These are phyloP conservation scores for Moringa oleifera DNA, from an alignment of 345 rosid species.

Conservation along the genomic window DNA sequence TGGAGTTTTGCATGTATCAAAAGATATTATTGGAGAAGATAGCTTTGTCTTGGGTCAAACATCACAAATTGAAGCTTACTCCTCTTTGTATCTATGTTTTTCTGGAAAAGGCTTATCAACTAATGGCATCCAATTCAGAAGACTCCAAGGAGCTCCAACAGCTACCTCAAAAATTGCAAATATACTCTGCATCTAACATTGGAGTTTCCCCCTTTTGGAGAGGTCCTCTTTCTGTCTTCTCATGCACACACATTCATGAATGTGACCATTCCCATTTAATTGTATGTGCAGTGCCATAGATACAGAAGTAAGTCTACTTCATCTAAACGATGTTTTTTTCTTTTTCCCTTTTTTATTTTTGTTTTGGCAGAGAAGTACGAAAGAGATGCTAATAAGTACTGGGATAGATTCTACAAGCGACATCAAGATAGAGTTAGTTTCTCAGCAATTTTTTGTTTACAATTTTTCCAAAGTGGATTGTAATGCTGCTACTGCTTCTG, in stretches of 20 bases:
- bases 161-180: constrained; percentile 44
- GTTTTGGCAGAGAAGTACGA: constrained; percentile 63
- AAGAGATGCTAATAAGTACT: constrained; percentile 77
- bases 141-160: constrained; percentile 28
- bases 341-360: not conserved
- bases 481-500: not conserved
- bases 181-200: constrained; percentile 47
- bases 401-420: constrained; percentile 85
- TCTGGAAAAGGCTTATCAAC: not conserved
- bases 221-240: constrained; percentile 35
- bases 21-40: no score
- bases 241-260: not conserved
- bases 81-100: no score
- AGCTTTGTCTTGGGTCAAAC: no score
- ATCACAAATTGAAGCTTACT: no score
- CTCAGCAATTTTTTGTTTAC: not conserved
- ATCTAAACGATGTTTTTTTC: constrained; percentile 2
- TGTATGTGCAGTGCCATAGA: no score
- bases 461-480: constrained; percentile 5
- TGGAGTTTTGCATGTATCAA: not conserved
- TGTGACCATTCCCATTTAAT: no score
- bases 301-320: no score
- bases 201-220: constrained; percentile 77
- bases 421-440: constrained; percentile 66
- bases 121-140: constrained; percentile 31